Evolutionary conservation across 768 basidiomycete species (phyloP).

Genomic region (Mycena vitilis): DNA sequence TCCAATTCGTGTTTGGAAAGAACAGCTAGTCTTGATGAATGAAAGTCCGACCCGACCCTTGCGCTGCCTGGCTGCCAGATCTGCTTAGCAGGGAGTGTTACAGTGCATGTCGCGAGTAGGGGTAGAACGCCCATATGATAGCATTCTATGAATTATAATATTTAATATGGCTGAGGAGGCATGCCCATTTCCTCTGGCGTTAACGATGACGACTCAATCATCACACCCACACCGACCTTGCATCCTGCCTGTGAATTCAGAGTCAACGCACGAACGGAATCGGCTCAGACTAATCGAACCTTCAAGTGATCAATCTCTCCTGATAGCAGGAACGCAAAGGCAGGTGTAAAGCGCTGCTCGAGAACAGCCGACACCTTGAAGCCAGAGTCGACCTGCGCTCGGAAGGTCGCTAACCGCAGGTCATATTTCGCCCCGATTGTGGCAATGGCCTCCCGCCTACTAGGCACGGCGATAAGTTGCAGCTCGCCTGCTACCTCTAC

Average conservation of each 20-base stretch:
- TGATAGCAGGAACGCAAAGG: conserved; percentile 92
- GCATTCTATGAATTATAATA: conserved; percentile 34
- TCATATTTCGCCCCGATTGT: conserved; percentile 98
- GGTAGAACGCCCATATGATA: conserved; percentile 35
- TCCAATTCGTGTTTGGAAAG: too few species aligned
- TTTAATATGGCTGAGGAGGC: conserved; percentile 61
- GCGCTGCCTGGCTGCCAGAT: too few species aligned
- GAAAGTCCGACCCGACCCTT: too few species aligned
- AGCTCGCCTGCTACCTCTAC: conserved; percentile 98
- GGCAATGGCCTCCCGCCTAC: conserved; percentile 89
- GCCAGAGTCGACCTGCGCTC: conserved; percentile 93
- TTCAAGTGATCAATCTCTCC: conserved; percentile 99
- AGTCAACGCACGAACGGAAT: conserved; percentile 17
- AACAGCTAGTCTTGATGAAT: too few species aligned
- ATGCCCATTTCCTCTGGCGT: conserved; percentile 88
- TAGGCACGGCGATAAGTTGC: conserved; percentile 81
- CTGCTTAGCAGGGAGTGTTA: neutral
- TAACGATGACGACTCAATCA: conserved; percentile 90
- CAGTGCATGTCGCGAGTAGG: conserved; percentile 28
- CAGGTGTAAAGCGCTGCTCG: conserved; percentile 95
- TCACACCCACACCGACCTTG: conserved; percentile 96
- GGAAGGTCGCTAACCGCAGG: conserved; percentile 91
- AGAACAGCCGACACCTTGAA: conserved; percentile 96
- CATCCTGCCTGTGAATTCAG: conserved; percentile 76
- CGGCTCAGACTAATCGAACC: conserved; percentile 54